Percentiles rank a stretch among this genome's conserved stretches.
These are phyloP conservation scores for Castanea crenata DNA, from an alignment of 306 rosid genomes.

Conservation along the genomic window DNA sequence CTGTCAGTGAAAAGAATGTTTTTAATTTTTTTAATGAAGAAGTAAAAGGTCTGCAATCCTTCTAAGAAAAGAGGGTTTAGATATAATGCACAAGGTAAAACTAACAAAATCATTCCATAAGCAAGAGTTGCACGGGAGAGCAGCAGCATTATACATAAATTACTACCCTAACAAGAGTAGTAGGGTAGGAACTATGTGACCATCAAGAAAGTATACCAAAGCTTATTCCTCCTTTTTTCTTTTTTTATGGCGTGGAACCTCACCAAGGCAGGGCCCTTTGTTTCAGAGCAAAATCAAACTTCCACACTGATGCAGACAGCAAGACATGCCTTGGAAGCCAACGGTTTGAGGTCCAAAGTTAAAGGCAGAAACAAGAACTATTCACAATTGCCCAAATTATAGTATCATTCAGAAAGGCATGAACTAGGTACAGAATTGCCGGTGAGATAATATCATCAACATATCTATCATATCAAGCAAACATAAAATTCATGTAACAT, in stretches of 20 bases:
- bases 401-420: not conserved
- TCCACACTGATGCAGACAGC: not conserved
- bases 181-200: too few relatives aligned
- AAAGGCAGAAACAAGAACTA: not conserved
- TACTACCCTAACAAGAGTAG: too few relatives aligned
- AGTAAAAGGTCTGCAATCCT: not conserved
- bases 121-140: not conserved
- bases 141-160: not conserved
- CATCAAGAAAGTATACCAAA: not conserved
- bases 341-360: not conserved
- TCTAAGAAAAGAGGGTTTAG: not conserved
- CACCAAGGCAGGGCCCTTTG: too few relatives aligned
- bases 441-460: not conserved
- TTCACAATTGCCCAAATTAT: not conserved
- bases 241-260: too few relatives aligned
- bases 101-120: not conserved
- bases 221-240: not conserved
- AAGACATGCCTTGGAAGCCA: not conserved
- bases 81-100: not conserved
- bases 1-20: not conserved
- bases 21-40: not conserved
- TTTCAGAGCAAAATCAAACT: not conserved
- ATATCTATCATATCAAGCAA: not conserved
- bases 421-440: not conserved
- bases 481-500: not conserved